Conservation (phyloP, 495 filamentous ascomycete genomes). For the Penicillium lividum region DNA sequence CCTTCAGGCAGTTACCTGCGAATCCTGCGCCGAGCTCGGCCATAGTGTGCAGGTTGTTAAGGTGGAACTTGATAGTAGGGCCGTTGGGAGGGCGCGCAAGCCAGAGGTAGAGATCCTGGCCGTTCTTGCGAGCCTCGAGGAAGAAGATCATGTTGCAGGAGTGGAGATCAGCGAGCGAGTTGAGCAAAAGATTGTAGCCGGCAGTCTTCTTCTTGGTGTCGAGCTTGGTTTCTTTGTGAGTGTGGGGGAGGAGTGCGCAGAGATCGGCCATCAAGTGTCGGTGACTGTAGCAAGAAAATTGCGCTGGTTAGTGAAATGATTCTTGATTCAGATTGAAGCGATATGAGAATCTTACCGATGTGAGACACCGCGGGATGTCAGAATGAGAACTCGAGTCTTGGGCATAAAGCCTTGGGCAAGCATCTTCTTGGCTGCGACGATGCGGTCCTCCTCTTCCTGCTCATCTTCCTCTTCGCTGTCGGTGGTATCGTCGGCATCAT, state of each 20-base stretch:
- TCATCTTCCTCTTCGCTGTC: constrained; percentile 52
- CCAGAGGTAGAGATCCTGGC: constrained; percentile 93
- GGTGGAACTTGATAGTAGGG: constrained; percentile 76
- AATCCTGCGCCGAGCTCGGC: constrained; percentile 83
- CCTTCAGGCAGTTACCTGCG: constrained; percentile 94
- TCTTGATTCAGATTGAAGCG: not conserved
- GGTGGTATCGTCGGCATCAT: constrained; percentile 45
- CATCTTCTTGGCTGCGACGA: constrained; percentile 40
- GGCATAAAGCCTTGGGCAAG: constrained; percentile 47
- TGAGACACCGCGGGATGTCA: constrained; percentile 87
- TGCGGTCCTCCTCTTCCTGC: constrained; percentile 35
- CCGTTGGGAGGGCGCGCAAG: constrained; percentile 93
- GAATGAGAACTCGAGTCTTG: constrained; percentile 77
- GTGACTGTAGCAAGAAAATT: constrained; percentile 57
- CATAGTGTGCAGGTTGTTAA: constrained; percentile 81
- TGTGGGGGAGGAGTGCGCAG: constrained; percentile 83
- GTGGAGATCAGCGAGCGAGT: constrained; percentile 95
- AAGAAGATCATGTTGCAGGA: constrained; percentile 99
- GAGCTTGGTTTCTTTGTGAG: constrained; percentile 91
- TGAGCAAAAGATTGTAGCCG: constrained; percentile 78
- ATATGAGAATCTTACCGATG: constrained; percentile 61
- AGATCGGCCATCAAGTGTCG: constrained; percentile 92
- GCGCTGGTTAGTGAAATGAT: constrained; percentile 12
- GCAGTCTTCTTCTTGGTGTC: constrained; percentile 85
- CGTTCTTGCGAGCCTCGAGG: constrained; percentile 88